Evolutionary conservation across 1,284 basidiomycete species (phyloP).

Genomic region (Lignosus rhinocerotis): DNA sequence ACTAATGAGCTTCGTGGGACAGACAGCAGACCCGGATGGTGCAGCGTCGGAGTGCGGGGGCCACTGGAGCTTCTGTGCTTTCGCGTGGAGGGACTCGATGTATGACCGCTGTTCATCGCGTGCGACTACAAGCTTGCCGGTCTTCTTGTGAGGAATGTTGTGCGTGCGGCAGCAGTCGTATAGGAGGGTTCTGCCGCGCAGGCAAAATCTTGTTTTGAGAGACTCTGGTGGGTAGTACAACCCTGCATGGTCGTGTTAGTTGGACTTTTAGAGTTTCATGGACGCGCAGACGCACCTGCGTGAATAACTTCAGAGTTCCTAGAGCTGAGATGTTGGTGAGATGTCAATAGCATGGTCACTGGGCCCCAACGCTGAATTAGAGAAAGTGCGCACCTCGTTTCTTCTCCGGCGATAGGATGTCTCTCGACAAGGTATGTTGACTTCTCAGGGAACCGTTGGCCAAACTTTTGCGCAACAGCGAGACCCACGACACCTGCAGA

Average conservation of each 20-base stretch:
- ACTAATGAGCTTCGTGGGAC: constrained; percentile 71
- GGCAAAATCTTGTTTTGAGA: constrained; percentile 85
- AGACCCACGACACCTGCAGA: constrained; percentile 81
- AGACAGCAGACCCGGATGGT: constrained; percentile 35
- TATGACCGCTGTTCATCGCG: constrained; percentile 65
- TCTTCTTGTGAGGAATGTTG: constrained; percentile 70
- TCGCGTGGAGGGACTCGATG: constrained; percentile 67
- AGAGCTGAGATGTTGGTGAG: constrained; percentile 52
- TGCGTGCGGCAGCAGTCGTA: constrained; percentile 76
- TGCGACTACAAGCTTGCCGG: constrained; percentile 89
- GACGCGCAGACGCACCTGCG: constrained; percentile 54
- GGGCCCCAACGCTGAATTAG: not conserved
- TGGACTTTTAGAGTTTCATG: not conserved
- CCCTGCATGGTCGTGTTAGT: constrained; percentile 40
- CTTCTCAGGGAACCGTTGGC: constrained; percentile 65
- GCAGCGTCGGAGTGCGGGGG: constrained; percentile 40
- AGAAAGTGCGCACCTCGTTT: constrained; percentile 68
- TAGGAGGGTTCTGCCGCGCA: constrained; percentile 84
- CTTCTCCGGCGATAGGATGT: constrained; percentile 72
- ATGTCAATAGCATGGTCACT: not conserved
- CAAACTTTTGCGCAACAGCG: constrained; percentile 80
- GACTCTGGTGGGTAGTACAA: constrained; percentile 85
- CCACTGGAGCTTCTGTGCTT: constrained; percentile 57
- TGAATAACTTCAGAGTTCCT: constrained; percentile 97
- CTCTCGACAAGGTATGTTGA: constrained; percentile 89